These are phyloP conservation scores for Neonectria punicea DNA, from an alignment of 2,329 filamentous ascomycete genomes.

Conservation along the genomic window DNA sequence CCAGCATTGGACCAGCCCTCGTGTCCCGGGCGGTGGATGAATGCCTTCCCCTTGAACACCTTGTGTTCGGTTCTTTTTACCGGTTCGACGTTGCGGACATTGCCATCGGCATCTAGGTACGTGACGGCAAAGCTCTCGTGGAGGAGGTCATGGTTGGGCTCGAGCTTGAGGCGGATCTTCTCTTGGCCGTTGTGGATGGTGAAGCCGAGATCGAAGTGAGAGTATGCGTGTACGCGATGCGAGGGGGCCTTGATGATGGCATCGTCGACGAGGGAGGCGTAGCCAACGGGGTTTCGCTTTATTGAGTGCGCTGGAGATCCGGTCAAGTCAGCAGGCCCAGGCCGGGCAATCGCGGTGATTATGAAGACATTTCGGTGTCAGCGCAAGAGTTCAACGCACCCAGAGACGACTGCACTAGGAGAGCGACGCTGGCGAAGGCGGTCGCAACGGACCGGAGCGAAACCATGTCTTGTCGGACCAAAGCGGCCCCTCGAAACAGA, in stretches of 20 bases:
- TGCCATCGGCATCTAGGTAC: conserved; percentile 78
- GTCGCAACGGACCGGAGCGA: conserved; percentile 46
- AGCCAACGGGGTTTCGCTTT: conserved; percentile 79
- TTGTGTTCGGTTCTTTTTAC: conserved; percentile 80
- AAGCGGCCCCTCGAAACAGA: conserved; percentile 27
- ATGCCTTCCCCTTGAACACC: conserved; percentile 85
- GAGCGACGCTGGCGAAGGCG: conserved; percentile 45
- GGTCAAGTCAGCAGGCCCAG: conserved; percentile 39
- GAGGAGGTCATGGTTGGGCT: conserved; percentile 92
- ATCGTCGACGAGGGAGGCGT: conserved; percentile 78
- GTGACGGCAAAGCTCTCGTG: conserved; percentile 79
- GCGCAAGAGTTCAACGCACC: conserved; percentile 38
- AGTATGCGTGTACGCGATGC: conserved; percentile 81
- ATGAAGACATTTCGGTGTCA: neutral
- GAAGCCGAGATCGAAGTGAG: conserved; percentile 88
- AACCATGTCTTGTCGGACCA: conserved; percentile 46
- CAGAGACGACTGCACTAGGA: conserved; percentile 46
- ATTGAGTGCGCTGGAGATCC: conserved; percentile 71
- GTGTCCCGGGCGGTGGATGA: conserved; percentile 69
- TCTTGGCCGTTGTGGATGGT: conserved; percentile 73
- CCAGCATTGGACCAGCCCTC: conserved; percentile 81
- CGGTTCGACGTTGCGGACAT: conserved; percentile 71
- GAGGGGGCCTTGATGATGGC: conserved; percentile 81
- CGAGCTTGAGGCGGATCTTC: conserved; percentile 80
- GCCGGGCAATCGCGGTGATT: neutral